phyloP scores from a whole-genome alignment of 2,329 filamentous ascomycete species.

The Pyrenophora graminea region DNA sequence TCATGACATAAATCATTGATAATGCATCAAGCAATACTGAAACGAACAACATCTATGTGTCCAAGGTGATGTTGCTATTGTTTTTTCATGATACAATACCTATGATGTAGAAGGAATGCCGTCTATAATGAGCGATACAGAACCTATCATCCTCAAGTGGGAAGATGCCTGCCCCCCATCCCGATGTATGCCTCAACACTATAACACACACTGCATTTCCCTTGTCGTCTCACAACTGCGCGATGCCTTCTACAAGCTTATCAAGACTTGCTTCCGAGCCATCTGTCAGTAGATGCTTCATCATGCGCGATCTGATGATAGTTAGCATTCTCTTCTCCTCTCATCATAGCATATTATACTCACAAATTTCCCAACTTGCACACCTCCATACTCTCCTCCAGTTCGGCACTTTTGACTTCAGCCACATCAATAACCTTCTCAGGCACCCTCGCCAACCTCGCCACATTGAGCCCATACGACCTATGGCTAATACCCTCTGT shows the following conservation, averaged over 20 bases:
- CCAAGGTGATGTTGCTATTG: not conserved
- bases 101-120: not conserved
- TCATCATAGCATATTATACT: constrained; percentile 24
- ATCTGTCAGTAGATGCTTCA: constrained; percentile 31
- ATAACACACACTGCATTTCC: not conserved
- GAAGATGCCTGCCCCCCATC: too few species aligned
- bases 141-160: not conserved
- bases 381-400: constrained; percentile 67
- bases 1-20: constrained; percentile 12
- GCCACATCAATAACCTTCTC: constrained; percentile 77
- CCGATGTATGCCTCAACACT: not conserved
- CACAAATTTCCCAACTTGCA: constrained; percentile 41
- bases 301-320: constrained; percentile 24
- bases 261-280: constrained; percentile 24
- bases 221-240: constrained; percentile 12
- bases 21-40: not conserved
- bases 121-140: not conserved
- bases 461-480: constrained; percentile 93
- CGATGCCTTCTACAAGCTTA: constrained; percentile 19
- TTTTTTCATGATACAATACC: not conserved
- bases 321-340: constrained; percentile 20
- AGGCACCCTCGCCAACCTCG: constrained; percentile 80
- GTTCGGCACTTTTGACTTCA: constrained; percentile 73
- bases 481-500: constrained; percentile 89
- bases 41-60: not conserved